Evolutionary conservation across 495 filamentous ascomycete genomes (phyloP).

Genomic region (Mycothermus thermophilus): DNA sequence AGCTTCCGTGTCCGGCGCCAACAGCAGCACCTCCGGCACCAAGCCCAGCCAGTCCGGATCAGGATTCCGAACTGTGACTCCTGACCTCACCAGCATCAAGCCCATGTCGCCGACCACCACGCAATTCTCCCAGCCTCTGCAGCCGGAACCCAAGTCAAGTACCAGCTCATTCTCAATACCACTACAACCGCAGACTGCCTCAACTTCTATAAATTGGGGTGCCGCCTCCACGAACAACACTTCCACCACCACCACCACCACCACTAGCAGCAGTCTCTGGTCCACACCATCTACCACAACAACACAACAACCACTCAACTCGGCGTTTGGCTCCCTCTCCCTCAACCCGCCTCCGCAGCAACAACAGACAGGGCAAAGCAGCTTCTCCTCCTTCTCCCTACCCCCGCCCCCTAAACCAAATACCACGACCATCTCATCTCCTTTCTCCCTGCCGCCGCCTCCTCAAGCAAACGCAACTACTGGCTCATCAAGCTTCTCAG

Average conservation of each 20-base stretch:
- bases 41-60: constrained; percentile 30
- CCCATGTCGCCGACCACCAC: constrained; percentile 37
- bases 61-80: constrained; percentile 40
- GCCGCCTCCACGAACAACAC: constrained; percentile 5
- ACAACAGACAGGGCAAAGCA: constrained; percentile 1
- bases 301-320: constrained; percentile 9
- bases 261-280: constrained; percentile 21
- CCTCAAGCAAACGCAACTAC: constrained; percentile 7
- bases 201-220: constrained; percentile 24
- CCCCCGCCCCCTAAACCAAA: constrained; percentile 7
- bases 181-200: not conserved
- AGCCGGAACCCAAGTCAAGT: constrained; percentile 13
- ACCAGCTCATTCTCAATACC: constrained; percentile 4
- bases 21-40: constrained; percentile 17
- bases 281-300: constrained; percentile 14
- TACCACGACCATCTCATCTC: constrained; percentile 17
- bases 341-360: constrained; percentile 20
- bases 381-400: constrained; percentile 12
- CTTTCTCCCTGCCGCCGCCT: constrained; percentile 38
- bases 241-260: constrained; percentile 1
- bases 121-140: constrained; percentile 40
- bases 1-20: constrained; percentile 11
- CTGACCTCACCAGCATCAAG: constrained; percentile 36
- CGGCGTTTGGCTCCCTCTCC: constrained; percentile 20
- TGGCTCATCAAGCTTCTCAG: constrained; percentile 7